A percentile compares a stretch with the other conserved stretches of the same genome.
These are phyloP conservation scores for Curvularia spicifera DNA, from an alignment of 2,329 filamentous ascomycete species.

Conservation along the genomic window DNA sequence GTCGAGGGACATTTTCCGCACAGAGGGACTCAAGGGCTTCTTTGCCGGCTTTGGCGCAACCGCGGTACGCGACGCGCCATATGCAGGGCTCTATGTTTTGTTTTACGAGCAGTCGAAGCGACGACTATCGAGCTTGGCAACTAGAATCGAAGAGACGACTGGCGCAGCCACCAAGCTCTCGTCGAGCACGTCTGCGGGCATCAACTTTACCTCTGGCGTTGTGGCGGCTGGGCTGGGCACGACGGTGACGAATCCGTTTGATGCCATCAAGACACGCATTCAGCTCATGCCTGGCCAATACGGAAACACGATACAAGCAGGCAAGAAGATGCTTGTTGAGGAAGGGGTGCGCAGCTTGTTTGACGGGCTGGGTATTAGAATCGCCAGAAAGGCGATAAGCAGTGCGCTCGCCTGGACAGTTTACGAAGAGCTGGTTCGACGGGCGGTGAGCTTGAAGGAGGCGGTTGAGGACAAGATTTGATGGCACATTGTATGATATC, in stretches of 20 bases:
- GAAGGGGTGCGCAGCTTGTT: constrained; percentile 83
- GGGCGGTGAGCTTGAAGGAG: constrained; percentile 62
- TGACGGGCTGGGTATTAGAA: constrained; percentile 83
- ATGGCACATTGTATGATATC: constrained; percentile 16
- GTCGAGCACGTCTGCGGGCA: constrained; percentile 61
- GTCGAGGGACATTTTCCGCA: constrained; percentile 72
- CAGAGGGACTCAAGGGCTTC: constrained; percentile 80
- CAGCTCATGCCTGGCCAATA: constrained; percentile 87
- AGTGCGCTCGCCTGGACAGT: constrained; percentile 97
- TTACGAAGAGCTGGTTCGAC: constrained; percentile 89
- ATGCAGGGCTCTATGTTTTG: constrained; percentile 91
- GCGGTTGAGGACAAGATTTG: constrained; percentile 36
- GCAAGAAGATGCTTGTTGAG: constrained; percentile 76
- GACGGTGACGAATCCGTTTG: constrained; percentile 92
- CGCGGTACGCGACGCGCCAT: constrained; percentile 91
- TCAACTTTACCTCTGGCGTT: constrained; percentile 86
- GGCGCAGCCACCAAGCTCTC: constrained; percentile 34
- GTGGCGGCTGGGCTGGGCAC: constrained; percentile 83
- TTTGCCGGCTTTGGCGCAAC: constrained; percentile 95
- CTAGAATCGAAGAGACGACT: constrained; percentile 38
- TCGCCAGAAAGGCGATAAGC: constrained; percentile 89
- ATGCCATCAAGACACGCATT: constrained; percentile 92
- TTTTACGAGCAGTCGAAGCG: constrained; percentile 88
- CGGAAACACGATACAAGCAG: constrained; percentile 80
- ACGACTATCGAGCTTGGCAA: constrained; percentile 55